Evolutionary conservation across 495 filamentous ascomycete species (phyloP), one percentile per base, ranked within the genome.

Genomic region (Aspergillus kassunensis): DNA sequence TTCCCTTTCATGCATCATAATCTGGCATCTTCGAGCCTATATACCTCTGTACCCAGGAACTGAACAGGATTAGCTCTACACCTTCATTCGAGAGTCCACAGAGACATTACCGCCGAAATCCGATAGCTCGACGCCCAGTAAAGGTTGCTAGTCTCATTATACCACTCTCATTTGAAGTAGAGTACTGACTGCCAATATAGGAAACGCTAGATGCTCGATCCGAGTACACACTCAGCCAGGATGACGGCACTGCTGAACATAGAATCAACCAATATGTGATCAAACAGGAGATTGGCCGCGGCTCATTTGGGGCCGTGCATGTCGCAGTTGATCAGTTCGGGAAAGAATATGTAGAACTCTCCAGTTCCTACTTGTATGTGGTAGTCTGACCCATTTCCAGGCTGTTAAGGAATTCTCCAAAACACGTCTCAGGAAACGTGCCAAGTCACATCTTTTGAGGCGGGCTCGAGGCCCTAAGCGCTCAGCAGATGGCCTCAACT

Each of bases 351-450:
- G 92, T 96, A 78, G 74, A 86, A 49, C 49, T 45, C n/a, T 68
- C 49, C 34, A 36, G 34, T 36, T 29, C 6, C 6, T 1, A 6
- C 11, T 21, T 25, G 34, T 13, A 31, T 23, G 31, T 21, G 11
- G 11, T 21, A 44, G 10, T 13, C 50, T 50, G 37, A 48, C 35
- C 23, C 5, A 25, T 8, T 16, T 27, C 13, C 27, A 96, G 91
- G 92, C 93, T 45, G 84, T 98, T 54, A 98, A 98, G 70, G 92
- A 96, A 60, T 97, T 98, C 70, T 97, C 92, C 44, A 98, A 98
- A 66, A 81, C 90, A 4, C 81, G 91, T 31, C 72, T 98, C 31
- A 82, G 91, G n/a, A 96, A 91, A 71, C 88, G 91, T 27, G 89
- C 87, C 24, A 91, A 97, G 66, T 96, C 93, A 13, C 85, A 95